Evolutionary conservation across 257 asterid species (phyloP).

Genomic region (Solanum neorickii): DNA sequence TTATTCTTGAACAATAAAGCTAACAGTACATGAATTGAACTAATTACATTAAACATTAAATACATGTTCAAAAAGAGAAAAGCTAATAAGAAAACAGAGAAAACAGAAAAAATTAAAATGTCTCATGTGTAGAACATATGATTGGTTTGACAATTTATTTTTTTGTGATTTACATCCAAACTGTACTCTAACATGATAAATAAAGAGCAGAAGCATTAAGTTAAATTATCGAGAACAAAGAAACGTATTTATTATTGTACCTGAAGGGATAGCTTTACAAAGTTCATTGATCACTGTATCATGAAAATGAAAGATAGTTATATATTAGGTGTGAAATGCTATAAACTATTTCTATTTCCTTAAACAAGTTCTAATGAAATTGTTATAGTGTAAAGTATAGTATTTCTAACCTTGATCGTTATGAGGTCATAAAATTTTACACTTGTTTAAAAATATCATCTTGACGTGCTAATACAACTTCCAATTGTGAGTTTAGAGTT

Average conservation of each 20-base stretch:
- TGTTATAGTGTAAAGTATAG: no score
- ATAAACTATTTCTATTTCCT: background rate
- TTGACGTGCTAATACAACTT: no score
- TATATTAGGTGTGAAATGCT: background rate
- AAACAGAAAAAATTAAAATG: no score
- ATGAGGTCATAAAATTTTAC: no score
- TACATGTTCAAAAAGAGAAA: no score
- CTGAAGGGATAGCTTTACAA: background rate
- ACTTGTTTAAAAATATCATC: no score
- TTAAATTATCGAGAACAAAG: background rate
- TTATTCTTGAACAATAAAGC: conserved; percentile 25
- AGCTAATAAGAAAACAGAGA: no score
- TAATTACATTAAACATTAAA: no score
- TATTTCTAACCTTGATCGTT: background rate
- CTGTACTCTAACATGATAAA: background rate
- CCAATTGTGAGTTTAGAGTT: background rate
- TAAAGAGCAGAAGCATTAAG: background rate
- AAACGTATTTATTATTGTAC: no score
- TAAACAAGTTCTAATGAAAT: no score
- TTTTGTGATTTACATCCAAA: background rate
- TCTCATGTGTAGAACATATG: background rate
- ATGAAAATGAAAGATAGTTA: background rate
- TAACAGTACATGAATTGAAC: no score
- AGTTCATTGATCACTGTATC: background rate
- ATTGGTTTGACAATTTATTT: background rate